A percentile compares a stretch with the other conserved stretches of the same genome.
Evolutionary conservation across 2,329 filamentous ascomycete genomes (phyloP).

Genomic region (Clonostachys solani): DNA sequence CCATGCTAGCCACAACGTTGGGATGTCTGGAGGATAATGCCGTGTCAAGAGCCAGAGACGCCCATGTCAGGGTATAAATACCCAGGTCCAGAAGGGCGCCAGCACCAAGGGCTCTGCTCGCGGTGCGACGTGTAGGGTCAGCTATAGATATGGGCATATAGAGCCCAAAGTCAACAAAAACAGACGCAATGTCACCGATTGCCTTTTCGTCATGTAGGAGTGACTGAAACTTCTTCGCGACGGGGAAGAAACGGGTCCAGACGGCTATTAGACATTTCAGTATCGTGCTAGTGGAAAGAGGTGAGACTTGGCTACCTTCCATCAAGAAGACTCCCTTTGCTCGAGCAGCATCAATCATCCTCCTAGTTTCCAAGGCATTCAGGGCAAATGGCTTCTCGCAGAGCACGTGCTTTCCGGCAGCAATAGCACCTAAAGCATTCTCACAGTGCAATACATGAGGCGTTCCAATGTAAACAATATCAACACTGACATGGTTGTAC

Average conservation of each 20-base stretch:
- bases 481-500: constrained; percentile 32
- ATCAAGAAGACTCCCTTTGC: constrained; percentile 33
- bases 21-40: no score
- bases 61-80: constrained; percentile 37
- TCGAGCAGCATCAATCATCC: constrained; percentile 31
- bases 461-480: constrained; percentile 39
- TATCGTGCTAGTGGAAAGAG: no score
- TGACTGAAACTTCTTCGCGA: constrained; percentile 23
- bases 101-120: constrained; percentile 31
- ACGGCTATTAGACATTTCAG: constrained; percentile 18
- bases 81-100: constrained; percentile 36
- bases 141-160: constrained; percentile 24
- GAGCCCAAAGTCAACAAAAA: constrained; percentile 31
- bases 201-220: constrained; percentile 30
- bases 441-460: constrained; percentile 37
- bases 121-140: constrained; percentile 20
- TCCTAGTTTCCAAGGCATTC: constrained; percentile 29
- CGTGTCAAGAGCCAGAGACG: constrained; percentile 22
- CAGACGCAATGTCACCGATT: constrained; percentile 30
- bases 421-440: constrained; percentile 35
- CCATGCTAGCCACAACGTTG: constrained; percentile 4
- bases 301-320: constrained; percentile 13
- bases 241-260: constrained; percentile 36
- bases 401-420: constrained; percentile 33
- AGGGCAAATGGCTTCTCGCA: constrained; percentile 41